A percentile compares a stretch with the other conserved stretches of the same genome.
These are phyloP conservation scores for Taiwanofungus camphoratus DNA, from an alignment of 1,284 basidiomycete species.

Conservation along the genomic window DNA sequence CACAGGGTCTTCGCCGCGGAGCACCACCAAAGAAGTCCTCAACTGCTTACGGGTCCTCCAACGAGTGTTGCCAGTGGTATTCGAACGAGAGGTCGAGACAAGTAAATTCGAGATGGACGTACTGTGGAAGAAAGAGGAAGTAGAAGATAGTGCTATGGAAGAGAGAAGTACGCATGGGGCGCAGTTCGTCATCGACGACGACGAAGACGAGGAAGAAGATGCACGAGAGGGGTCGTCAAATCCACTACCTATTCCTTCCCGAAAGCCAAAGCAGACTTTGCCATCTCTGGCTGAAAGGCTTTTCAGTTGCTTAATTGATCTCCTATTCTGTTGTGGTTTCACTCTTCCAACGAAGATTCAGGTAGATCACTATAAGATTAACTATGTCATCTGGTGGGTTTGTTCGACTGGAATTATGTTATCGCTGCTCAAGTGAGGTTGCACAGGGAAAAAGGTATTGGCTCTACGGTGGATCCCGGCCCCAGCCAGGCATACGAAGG, in stretches of 20 bases:
- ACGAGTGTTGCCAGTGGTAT: conserved; percentile 82
- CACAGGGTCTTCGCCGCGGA: conserved; percentile 35
- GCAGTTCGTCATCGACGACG: conserved; percentile 82
- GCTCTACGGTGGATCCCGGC: conserved; percentile 72
- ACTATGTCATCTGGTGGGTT: conserved; percentile 76
- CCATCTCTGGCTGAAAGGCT: conserved; percentile 78
- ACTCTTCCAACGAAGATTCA: conserved; percentile 77
- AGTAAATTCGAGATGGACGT: conserved; percentile 66
- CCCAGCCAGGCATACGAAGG: conserved; percentile 63
- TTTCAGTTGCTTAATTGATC: conserved; percentile 74
- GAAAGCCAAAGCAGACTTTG: conserved; percentile 40
- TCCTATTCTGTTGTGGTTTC: conserved; percentile 89
- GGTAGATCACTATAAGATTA: conserved; percentile 80
- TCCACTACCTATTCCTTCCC: conserved; percentile 20
- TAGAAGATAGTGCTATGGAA: conserved; percentile 31
- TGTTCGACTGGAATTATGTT: neutral
- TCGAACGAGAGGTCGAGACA: conserved; percentile 74
- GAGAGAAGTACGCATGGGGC: conserved; percentile 31
- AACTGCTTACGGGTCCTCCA: conserved; percentile 86
- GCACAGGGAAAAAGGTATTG: conserved; percentile 83
- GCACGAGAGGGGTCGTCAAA: conserved; percentile 17
- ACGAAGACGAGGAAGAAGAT: conserved; percentile 70
- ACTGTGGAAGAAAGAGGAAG: conserved; percentile 63
- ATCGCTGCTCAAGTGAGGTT: neutral
- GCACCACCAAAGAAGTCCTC: conserved; percentile 77